Conservation (phyloP, 306 rosid species). For the Pachyrhizus erosus region DNA sequence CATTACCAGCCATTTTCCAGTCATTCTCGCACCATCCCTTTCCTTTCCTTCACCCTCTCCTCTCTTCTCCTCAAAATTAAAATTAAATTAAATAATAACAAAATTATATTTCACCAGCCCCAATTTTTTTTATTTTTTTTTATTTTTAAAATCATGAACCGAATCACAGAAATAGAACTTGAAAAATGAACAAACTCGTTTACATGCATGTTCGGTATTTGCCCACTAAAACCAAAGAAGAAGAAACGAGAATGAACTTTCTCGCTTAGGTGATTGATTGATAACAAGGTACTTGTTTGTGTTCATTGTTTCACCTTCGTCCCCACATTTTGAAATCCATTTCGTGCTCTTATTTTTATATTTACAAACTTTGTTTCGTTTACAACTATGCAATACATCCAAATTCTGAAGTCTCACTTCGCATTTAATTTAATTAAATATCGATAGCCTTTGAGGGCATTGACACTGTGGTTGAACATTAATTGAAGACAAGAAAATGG, state of each 20-base stretch:
- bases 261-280: slow-evolving; percentile 36
- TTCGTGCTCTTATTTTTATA: background rate
- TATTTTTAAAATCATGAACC: no score
- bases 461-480: slow-evolving; percentile 13
- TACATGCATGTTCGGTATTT: background rate
- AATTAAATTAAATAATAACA: background rate
- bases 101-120: background rate
- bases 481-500: background rate
- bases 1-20: slow-evolving; percentile 51
- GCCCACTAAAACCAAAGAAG: slow-evolving; percentile 3
- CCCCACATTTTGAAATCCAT: background rate
- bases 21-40: slow-evolving; percentile 37
- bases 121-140: no score
- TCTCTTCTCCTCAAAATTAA: slow-evolving; percentile 26
- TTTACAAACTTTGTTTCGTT: slow-evolving; percentile 16
- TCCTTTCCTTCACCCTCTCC: background rate
- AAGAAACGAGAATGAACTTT: slow-evolving; percentile 25
- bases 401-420: background rate
- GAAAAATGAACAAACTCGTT: background rate
- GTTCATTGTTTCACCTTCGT: background rate
- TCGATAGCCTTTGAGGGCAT: background rate
- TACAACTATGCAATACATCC: background rate
- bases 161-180: background rate
- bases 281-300: slow-evolving; percentile 27
- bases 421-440: background rate